phyloP scores from a whole-genome alignment of 352 stramenopile species.

The Plasmopara halstedii region DNA sequence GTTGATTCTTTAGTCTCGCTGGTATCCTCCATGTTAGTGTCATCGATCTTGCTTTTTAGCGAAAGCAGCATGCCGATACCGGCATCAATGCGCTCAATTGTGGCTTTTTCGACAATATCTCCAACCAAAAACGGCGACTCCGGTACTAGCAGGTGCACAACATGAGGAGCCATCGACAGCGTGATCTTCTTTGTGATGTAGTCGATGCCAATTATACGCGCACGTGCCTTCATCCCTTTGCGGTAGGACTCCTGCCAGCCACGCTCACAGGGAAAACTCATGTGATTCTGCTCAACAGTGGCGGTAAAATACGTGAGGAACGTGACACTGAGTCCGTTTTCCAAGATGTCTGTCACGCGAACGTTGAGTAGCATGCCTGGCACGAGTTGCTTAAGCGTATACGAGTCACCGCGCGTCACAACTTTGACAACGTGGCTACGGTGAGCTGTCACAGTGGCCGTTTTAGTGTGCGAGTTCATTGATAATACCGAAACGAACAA shows the following conservation, averaged over 20 bases:
- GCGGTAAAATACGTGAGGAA: conserved; percentile 86
- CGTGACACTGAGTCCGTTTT: conserved; percentile 80
- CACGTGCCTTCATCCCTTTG: conserved; percentile 77
- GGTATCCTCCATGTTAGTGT: conserved; percentile 46
- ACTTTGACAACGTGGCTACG: conserved; percentile 61
- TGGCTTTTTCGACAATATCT: conserved; percentile 61
- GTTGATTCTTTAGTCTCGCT: conserved; percentile 18
- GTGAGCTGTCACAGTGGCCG: conserved; percentile 56
- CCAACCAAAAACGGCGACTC: conserved; percentile 51
- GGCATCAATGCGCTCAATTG: conserved; percentile 75
- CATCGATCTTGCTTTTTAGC: conserved; percentile 37
- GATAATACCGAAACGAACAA: conserved; percentile 57
- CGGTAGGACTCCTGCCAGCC: conserved; percentile 73
- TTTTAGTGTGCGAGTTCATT: conserved; percentile 76
- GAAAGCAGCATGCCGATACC: conserved; percentile 85
- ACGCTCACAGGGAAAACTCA: conserved; percentile 71
- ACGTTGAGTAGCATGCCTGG: conserved; percentile 91
- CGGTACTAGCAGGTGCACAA: conserved; percentile 70
- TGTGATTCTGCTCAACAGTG: conserved; percentile 86
- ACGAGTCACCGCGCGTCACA: conserved; percentile 74
- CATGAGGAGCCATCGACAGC: conserved; percentile 82
- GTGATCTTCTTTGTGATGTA: conserved; percentile 60
- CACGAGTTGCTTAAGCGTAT: conserved; percentile 83
- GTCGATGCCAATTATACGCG: conserved; percentile 82
- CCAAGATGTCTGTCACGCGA: conserved; percentile 85